These are phyloP conservation scores for Tribonema minus DNA, from an alignment of 108 stramenopile species.

Conservation along the genomic window DNA sequence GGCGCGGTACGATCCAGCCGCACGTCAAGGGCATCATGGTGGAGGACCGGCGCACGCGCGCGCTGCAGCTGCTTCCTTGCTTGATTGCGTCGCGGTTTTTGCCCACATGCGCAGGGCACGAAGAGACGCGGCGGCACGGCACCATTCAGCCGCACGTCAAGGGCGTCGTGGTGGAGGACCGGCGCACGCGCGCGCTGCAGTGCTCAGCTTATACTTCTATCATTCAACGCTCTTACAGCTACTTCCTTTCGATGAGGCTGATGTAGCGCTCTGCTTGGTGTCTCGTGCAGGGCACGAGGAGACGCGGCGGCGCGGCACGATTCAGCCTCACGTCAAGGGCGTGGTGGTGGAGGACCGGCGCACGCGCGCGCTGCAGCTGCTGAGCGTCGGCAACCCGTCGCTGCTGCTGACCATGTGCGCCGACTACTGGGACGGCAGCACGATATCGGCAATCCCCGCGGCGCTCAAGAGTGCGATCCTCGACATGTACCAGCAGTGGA, in stretches of 20 bases:
- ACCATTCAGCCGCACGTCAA: conserved; percentile 47
- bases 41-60: conserved; percentile 32
- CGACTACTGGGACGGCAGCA: conserved; percentile 46
- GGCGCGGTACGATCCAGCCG: conserved; percentile 44
- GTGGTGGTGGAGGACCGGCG: conserved; percentile 43
- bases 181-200: conserved; percentile 25
- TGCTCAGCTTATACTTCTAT: too few species aligned
- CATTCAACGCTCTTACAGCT: too few species aligned
- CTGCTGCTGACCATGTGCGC: conserved; percentile 24
- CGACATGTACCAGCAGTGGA: conserved; percentile 40
- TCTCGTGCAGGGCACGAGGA: conserved; percentile 40
- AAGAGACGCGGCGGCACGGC: conserved; percentile 40
- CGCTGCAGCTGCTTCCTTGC: conserved; percentile 34
- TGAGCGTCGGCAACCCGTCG: conserved; percentile 12
- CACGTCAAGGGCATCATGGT: conserved; percentile 43
- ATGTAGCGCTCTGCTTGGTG: too few species aligned
- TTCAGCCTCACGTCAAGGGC: conserved; percentile 45
- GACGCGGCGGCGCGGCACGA: conserved; percentile 38
- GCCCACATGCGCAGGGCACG: conserved; percentile 25
- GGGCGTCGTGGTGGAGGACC: conserved; percentile 44
- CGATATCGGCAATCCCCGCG: conserved; percentile 22
- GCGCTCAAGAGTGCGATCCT: conserved; percentile 18
- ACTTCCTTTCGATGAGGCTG: too few species aligned
- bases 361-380: conserved; percentile 27
- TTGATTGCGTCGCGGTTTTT: too few species aligned